Conservation (phyloP, 2,329 filamentous ascomycete genomes). For the Gremmenia infestans region DNA sequence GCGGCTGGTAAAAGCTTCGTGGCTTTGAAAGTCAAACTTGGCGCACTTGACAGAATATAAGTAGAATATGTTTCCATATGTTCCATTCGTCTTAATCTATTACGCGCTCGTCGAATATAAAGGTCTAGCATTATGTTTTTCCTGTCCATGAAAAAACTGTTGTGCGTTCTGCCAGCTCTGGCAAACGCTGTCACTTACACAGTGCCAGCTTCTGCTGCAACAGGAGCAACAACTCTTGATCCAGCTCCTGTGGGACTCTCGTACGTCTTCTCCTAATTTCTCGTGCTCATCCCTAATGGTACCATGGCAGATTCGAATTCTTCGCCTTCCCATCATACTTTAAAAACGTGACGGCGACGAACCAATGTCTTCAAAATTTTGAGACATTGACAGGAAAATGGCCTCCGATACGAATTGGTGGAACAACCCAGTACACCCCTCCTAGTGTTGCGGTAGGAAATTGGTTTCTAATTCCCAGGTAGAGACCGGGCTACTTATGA, state of each 20-base stretch:
- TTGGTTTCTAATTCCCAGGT: neutral
- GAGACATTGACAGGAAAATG: conserved; percentile 44
- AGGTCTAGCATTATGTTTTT: conserved; percentile 6
- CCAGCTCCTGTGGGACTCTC: conserved; percentile 42
- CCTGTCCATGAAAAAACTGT: conserved; percentile 6
- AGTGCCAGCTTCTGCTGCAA: conserved; percentile 21
- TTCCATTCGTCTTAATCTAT: neutral
- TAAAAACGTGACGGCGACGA: conserved; percentile 45
- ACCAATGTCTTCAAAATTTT: conserved; percentile 47
- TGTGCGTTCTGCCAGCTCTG: conserved; percentile 8
- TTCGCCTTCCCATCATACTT: conserved; percentile 53
- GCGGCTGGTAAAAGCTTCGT: neutral
- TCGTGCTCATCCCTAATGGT: neutral
- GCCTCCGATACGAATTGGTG: conserved; percentile 53
- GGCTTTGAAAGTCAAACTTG: neutral
- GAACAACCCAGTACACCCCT: conserved; percentile 45
- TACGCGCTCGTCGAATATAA: neutral
- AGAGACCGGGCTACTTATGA: conserved; percentile 50
- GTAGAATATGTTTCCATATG: neutral
- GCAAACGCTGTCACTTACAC: conserved; percentile 15
- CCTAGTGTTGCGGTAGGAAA: neutral
- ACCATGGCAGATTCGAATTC: conserved; percentile 44
- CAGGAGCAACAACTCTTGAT: conserved; percentile 27
- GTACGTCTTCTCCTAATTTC: conserved; percentile 29
- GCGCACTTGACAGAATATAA: neutral